Base-by-base conservation (phyloP, 768 basidiomycete genomes). In the Pisolithus tinctorius region DNA sequence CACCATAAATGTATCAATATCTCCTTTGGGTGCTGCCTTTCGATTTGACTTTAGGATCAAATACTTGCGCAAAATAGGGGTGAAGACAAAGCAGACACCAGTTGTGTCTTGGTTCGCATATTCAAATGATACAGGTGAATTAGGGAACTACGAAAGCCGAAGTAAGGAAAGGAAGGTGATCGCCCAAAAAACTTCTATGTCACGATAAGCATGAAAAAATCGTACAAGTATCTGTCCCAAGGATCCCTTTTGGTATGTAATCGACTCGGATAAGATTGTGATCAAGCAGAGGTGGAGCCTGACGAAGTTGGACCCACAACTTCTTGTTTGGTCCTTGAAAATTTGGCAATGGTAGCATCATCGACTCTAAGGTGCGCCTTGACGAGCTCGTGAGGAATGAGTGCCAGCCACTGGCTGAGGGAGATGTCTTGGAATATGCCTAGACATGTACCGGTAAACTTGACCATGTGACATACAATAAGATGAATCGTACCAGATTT, bases 321-420 rank as follows among this genome's bases (percentile, higher is more conserved):
- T 27, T 62, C 66, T 34, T 72, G 69, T 63, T 84, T 81, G n/a
- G 70, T 72, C 59, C 71, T 78, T 55, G 70, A 77, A 39, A 84
- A 67, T 8, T 69, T 67, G 4, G 70, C 62, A 41, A 84, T 75
- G 7, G 73, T 69, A 17, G 74, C 75, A 25, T 80, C 76, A 9
- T 76, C 74, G 44, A 85, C 58, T 26, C 71, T 70, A n/a, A 84
- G 74, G 56, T 84, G 79, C 0, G 79, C 80, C 60, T 81, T 80
- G 30, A 85, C 81, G 10, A 85, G 70, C 25, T 70, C 71, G 2
- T 74, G 77, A 5, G 82, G 82, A 0, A 77, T 80, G 34, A 83
- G 62, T 0, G 82, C 80, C n/a, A 84, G 69, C 82, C 82, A 83
- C 58, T 83, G 76, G 48, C 68, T 75, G 23, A 82, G 65, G 38